Evolutionary conservation across 2,329 filamentous ascomycete genomes (phyloP).

Genomic region (Exophiala calicioides): DNA sequence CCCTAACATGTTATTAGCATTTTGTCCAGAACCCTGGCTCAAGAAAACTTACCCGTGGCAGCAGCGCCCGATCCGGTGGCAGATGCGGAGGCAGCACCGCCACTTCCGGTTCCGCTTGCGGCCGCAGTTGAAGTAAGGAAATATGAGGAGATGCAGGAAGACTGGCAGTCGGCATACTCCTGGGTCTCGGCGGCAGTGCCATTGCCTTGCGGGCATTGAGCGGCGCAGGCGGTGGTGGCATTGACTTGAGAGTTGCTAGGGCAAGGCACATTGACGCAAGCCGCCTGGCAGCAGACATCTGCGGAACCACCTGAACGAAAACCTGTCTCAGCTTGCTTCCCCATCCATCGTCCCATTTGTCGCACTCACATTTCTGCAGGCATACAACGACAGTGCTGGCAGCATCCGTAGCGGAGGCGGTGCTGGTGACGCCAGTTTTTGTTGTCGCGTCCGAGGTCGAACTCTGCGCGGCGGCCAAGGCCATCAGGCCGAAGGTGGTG

Average conservation of each 20-base stretch:
- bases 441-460: conserved; percentile 8
- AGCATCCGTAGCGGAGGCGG: conserved; percentile 36
- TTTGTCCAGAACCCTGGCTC: too few relatives aligned
- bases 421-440: conserved; percentile 28
- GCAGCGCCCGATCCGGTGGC: conserved; percentile 27
- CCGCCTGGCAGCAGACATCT: conserved; percentile 55
- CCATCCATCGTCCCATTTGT: neutral
- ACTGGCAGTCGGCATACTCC: conserved; percentile 51
- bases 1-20: conserved; percentile 4
- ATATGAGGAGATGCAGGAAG: conserved; percentile 51
- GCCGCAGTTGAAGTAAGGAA: conserved; percentile 43
- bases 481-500: conserved; percentile 43
- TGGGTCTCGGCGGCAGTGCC: conserved; percentile 49
- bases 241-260: conserved; percentile 53
- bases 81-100: conserved; percentile 23
- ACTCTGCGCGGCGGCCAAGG: conserved; percentile 43
- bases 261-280: conserved; percentile 54
- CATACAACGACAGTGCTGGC: conserved; percentile 40
- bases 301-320: conserved; percentile 38
- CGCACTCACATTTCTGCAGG: conserved; percentile 40
- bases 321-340: neutral
- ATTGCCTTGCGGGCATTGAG: conserved; percentile 55
- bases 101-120: conserved; percentile 28
- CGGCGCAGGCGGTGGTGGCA: conserved; percentile 54
- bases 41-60: conserved; percentile 17